Evolutionary conservation across 352 stramenopile genomes (phyloP), one percentile per base, ranked within the genome.

Genomic region (Phytophthora rubi): DNA sequence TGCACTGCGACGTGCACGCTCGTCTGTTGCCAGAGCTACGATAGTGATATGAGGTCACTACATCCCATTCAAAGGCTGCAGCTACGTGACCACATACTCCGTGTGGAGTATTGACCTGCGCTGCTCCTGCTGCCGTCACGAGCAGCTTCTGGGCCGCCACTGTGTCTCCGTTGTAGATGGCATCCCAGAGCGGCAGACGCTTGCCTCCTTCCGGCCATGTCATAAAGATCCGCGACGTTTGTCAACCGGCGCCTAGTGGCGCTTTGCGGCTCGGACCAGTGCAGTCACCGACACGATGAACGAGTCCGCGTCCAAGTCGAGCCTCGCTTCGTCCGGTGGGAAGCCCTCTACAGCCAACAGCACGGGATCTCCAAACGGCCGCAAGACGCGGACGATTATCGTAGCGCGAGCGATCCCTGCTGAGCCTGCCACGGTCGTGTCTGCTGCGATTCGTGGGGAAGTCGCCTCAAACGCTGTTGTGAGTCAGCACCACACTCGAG

Each of bases 21-120:
- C 30, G 82, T 90, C 59, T 86, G 73, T 63, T 85, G 82, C 79
- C 83, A 89, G 16, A 91, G 56, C 83, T 89, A 42, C 12, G 16
- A 45, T 35, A 23, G 21, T n/a, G 37, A n/a, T 44, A 10, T 44
- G 37, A 44, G 37, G 37, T 44, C 16, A n/a, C 37, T 44, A 4
- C 35, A 6, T 30, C 28, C 28, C 28, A 6, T 30, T 30, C 12
- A 44, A 44, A 44, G 37, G 16, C 42, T 21, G 15, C 42, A 18
- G 5, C 42, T 21, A 10, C 42, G 5, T 12, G 6, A 18, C 42
- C 16, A 45, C 73, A 5, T 71, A 92, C 82, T 7, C 82, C 82
- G 59, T 89, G 77, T 4, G 76, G 62, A 16, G 65, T 53, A 62
- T 91, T 92, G 21, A 90, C 82, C 67, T 90, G 79, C 18, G 59